These are phyloP conservation scores for Solanum clarkiae DNA, from an alignment of 257 asterid genomes.

Conservation along the genomic window DNA sequence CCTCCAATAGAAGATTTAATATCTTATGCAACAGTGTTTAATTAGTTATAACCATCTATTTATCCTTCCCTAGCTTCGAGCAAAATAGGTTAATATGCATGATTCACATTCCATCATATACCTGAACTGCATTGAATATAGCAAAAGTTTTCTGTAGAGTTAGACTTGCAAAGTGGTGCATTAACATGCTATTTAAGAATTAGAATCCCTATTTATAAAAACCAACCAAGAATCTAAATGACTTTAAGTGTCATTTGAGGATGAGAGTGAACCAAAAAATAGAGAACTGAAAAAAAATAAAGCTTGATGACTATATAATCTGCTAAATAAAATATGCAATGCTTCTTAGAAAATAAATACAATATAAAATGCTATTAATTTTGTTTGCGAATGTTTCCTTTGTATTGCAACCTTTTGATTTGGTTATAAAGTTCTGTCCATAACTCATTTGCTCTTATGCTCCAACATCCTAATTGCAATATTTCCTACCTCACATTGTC, in stretches of 20 bases:
- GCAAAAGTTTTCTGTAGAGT: not conserved
- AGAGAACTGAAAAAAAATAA: not conserved
- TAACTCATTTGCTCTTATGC: not conserved
- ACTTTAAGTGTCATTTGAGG: not conserved
- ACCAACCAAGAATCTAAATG: not conserved
- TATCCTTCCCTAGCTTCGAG: not conserved
- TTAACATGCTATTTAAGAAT: not conserved
- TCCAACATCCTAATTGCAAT: not conserved
- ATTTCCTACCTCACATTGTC: not conserved
- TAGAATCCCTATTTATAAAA: not conserved
- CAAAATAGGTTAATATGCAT: not conserved
- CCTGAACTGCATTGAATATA: not conserved
- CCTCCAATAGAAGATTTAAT: not conserved
- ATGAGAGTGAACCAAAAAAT: not conserved
- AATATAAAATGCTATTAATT: not conserved
- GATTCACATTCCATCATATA: not conserved
- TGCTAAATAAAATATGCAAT: not conserved
- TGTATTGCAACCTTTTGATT: not conserved
- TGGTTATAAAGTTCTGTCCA: not conserved
- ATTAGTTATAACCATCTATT: not conserved
- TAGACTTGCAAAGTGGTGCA: not conserved
- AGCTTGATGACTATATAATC: not conserved
- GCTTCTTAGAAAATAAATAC: not conserved
- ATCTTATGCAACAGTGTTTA: not conserved
- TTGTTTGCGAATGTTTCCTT: not conserved